Evolutionary conservation across 129 eudicot species (phyloP), one percentile per base, ranked within the genome.

Genomic region (Artemisia tridentata): DNA sequence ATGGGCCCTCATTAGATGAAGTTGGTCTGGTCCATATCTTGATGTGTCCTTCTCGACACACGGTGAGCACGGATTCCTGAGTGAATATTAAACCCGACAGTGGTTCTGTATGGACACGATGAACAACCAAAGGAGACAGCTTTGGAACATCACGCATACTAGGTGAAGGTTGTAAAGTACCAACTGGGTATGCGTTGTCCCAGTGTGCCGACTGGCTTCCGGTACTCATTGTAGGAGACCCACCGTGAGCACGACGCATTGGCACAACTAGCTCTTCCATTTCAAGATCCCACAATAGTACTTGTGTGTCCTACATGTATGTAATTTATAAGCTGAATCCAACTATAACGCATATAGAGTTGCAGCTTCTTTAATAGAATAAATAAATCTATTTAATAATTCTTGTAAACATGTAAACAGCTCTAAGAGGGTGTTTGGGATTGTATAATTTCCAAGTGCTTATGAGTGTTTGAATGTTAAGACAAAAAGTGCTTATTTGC

Each of bases 231-330:
- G 98, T 87, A 10, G 98, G 98, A 56, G 96, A 93, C 41, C 97
- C 98, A 74, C 91, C 92, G 6, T 83, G 84, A 43, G 98, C 80
- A 13, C 98, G 81, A 14, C 98, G 96, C 57, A 89, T 78, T 17
- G 98, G 98, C 46, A 93, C 90, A 21, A 89, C 97, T 11, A 93
- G 77, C 78, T 93, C 98, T 14, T 87, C 97, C 91, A 89, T 85
- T 76, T 85, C 92, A 20, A 92, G 86, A 70, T 92, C 98, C 98
- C 98, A 92, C 7, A 92, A 59, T 20, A 92, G 88, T 67, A 92
- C 77, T 72, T 81, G 98, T 27, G 98, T 84, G 72, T 92, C 98
- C 98, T 92, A 80, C 72, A 67, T 20, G 47, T 27, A 27, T 11
- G 77, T 17, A 72, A 49, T 14, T 3, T 41, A 23, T 56, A 19